Evolutionary conservation across 2,329 filamentous ascomycete genomes (phyloP), one percentile per base, ranked within the genome.

Genomic region (Zymoseptoria tritici): DNA sequence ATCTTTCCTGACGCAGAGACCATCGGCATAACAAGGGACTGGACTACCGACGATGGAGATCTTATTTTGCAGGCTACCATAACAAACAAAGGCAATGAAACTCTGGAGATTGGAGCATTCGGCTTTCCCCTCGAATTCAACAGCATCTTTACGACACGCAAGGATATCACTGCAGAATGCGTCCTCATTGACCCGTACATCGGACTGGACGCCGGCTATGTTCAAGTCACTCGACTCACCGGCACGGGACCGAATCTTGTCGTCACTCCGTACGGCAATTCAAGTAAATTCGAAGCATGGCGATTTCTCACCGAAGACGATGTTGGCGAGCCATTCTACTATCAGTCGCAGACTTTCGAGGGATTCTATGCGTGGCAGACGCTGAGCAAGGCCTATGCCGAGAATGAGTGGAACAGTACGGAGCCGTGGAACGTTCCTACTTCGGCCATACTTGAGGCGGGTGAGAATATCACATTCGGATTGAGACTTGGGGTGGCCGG

Each of bases 331-430:
- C 66, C 62, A 9, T 49, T 62, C 3, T 54, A 29, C 0, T 84
- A 85, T 65, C 75, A 73, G 4, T 80, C 78, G 52, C 83, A 85
- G 63, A 81, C 78, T 0, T 86, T 82, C 60, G 83, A 86, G 65
- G 83, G 83, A 0, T 79, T 82, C 61, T 86, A 85, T 60, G 82
- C 84, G 63, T 86, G 82, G 82, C 80, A 84, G 64, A 76, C 80
- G 0, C 74, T 82, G 56, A 79, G 76, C 11, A 75, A 78, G 58
- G 82, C 82, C 0, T 85, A 78, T 71, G 80, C 80, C 0, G 79
- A 84, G 60, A 78, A 78, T 0, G 82, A 85, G 64, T 86, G 83
- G 83, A 75, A 73, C 0, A 66, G 59, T 0, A 72, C 70, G 0
- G 67, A 74, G 2, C 82, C 83, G 0, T 86, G 84, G 84, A 86